Conservation (phyloP, 2,329 filamentous ascomycete species). For the Alternaria arborescens region DNA sequence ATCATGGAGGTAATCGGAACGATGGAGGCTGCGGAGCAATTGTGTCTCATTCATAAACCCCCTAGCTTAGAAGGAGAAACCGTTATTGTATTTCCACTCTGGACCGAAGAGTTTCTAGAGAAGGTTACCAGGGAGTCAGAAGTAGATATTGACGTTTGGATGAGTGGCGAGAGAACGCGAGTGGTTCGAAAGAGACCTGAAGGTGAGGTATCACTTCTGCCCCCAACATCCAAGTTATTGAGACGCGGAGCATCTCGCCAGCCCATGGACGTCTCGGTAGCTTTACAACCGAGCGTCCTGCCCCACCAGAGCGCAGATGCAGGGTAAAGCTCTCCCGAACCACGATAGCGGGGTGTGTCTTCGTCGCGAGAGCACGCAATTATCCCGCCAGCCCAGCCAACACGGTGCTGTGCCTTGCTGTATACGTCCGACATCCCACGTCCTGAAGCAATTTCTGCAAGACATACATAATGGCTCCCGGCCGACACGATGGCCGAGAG, state of each 20-base stretch:
- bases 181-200: neutral
- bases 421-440: constrained; percentile 21
- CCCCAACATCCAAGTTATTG: neutral
- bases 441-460: constrained; percentile 26
- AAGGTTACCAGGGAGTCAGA: neutral
- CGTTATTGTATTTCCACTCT: neutral
- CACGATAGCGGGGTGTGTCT: constrained; percentile 33
- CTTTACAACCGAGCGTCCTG: constrained; percentile 1
- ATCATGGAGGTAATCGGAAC: neutral
- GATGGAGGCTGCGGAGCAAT: neutral
- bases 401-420: constrained; percentile 27
- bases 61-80: neutral
- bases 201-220: neutral
- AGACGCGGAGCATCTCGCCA: neutral
- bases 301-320: constrained; percentile 1
- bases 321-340: constrained; percentile 13
- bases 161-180: neutral
- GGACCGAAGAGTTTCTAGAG: neutral
- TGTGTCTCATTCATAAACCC: neutral
- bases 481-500: constrained; percentile 6
- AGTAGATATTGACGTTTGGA: neutral
- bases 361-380: constrained; percentile 33
- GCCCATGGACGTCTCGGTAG: neutral
- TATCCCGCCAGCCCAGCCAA: constrained; percentile 32
- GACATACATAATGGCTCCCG: constrained; percentile 4